Conservation (phyloP, 352 stramenopile species). For the Saprolegnia diclina region DNA sequence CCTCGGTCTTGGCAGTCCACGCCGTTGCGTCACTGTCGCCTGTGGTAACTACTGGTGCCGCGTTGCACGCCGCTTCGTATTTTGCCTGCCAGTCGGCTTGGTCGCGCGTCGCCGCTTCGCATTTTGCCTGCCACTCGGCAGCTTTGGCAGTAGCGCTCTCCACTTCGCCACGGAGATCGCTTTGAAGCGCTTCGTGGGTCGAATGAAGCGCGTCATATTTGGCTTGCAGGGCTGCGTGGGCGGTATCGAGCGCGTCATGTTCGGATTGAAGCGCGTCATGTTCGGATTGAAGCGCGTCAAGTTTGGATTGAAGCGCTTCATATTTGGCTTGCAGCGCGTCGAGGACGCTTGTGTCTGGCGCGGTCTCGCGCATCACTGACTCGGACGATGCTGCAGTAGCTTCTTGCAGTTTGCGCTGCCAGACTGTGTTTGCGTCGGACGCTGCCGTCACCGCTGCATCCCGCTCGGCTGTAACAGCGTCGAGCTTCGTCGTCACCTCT, state of each 20-base stretch:
- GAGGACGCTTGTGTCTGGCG: neutral
- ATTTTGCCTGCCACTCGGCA: no score
- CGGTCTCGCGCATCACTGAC: neutral
- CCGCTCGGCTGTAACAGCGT: slow-evolving; percentile 24
- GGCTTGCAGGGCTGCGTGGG: neutral
- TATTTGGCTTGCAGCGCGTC: neutral
- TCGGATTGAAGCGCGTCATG: neutral
- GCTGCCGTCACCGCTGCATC: slow-evolving; percentile 24
- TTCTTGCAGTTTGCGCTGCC: neutral
- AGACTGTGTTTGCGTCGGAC: neutral
- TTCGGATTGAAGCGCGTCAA: neutral
- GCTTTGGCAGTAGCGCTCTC: neutral
- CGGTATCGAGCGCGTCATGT: neutral
- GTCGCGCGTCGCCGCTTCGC: neutral
- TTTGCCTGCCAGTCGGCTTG: neutral
- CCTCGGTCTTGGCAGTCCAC: no score
- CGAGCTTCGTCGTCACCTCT: neutral
- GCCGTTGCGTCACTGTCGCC: no score
- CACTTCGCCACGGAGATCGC: no score
- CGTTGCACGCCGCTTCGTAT: neutral
- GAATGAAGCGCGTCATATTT: neutral
- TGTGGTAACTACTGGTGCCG: no score
- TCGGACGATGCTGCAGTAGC: neutral
- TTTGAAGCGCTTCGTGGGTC: neutral
- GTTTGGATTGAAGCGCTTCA: neutral